phyloP scores from a whole-genome alignment of 176 grass and related monocot genomes.

The Triticum timopheevii region DNA sequence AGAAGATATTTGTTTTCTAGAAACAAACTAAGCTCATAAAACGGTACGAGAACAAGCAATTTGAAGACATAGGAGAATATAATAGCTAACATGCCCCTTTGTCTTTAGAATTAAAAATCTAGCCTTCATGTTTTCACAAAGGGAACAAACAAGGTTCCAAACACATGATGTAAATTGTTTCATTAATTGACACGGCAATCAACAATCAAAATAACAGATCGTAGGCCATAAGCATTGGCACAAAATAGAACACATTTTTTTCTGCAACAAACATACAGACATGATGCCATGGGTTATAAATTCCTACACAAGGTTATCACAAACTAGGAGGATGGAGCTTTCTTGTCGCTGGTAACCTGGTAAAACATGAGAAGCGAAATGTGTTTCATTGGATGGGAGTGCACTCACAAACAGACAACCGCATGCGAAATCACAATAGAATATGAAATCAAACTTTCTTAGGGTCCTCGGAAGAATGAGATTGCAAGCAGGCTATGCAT shows the following conservation, averaged over 20 bases:
- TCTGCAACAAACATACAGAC: background rate
- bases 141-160: background rate
- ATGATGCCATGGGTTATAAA: background rate
- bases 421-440: background rate
- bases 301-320: background rate
- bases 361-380: background rate
- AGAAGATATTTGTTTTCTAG: background rate
- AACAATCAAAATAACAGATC: background rate
- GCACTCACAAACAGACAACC: background rate
- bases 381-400: background rate
- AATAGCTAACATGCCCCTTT: background rate
- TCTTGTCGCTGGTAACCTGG: background rate
- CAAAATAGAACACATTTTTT: background rate
- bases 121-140: background rate
- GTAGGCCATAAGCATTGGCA: background rate
- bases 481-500: background rate
- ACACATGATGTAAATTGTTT: background rate
- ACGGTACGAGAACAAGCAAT: background rate
- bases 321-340: conserved; percentile 3
- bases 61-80: background rate
- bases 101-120: background rate
- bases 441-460: background rate
- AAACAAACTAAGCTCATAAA: background rate
- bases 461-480: background rate
- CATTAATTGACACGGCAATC: background rate